These are phyloP conservation scores for Kernera saxatilis DNA, from an alignment of 345 rosid species.

Conservation along the genomic window DNA sequence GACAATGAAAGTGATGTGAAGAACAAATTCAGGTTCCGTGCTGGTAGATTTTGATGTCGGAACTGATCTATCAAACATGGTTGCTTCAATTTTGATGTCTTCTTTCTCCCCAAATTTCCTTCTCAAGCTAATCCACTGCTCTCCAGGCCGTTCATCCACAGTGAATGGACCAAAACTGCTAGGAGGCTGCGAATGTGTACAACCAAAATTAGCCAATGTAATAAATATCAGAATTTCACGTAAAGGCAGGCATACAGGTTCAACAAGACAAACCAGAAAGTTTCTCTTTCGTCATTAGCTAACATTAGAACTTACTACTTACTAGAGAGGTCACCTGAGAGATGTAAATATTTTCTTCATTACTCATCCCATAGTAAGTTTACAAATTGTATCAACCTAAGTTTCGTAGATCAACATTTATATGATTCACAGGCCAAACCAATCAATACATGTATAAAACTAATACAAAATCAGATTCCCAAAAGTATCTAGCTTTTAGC, in stretches of 20 bases:
- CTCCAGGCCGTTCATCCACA: slow-evolving; percentile 64
- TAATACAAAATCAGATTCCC: neutral
- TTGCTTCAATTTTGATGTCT: slow-evolving; percentile 76
- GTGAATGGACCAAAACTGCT: slow-evolving; percentile 45
- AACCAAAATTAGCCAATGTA: neutral
- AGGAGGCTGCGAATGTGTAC: slow-evolving; percentile 44
- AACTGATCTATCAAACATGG: slow-evolving; percentile 70
- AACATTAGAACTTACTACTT: neutral
- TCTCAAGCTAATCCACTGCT: slow-evolving; percentile 80
- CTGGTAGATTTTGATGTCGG: slow-evolving; percentile 37
- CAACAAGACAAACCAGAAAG: neutral
- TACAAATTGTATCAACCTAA: neutral
- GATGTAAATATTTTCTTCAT: neutral
- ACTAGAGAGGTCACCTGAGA: neutral
- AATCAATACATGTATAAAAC: neutral
- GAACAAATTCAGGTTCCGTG: slow-evolving; percentile 33
- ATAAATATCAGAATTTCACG: neutral
- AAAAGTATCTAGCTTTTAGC: slow-evolving; percentile 6
- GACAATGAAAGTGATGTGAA: slow-evolving; percentile 65
- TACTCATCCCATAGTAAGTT: neutral
- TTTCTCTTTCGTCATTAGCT: neutral
- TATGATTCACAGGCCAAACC: neutral
- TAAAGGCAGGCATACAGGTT: neutral
- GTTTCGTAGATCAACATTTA: neutral
- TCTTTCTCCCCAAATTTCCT: slow-evolving; percentile 57